Evolutionary conservation across 805 yeast genomes (phyloP), one percentile per base, ranked within the genome.

Genomic region (Kazachstania kunashirensis): DNA sequence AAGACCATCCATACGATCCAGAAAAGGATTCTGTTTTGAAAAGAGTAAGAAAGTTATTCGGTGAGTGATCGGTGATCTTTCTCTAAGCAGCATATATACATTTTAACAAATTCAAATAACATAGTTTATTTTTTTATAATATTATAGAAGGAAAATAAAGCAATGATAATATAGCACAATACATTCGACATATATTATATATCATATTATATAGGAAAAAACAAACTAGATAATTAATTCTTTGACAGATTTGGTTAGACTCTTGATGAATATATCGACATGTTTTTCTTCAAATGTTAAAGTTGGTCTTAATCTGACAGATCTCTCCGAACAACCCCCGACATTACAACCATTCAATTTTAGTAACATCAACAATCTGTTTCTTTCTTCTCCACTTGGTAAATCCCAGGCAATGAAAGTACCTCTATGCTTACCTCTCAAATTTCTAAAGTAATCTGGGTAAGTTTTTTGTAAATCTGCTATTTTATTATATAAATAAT

Each of bases 1-100:
- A 92, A 67, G 98, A 92, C 56, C 97, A 92, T 60, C 97, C 98
- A 16, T 92, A 92, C 60, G 94, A 92, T 60, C 98, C 98, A 15
- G 97, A 89, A 60, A 92, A 89, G 75, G 98, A 92, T 62, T 81
- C 95, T 15, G 86, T 92, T 28, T 71, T 92, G 62, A 79, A 89
- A 64, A 82, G 95, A 59, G 98, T 92, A 24, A 81, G 95, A 68
- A 78, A 95, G 58, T 66, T 92, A 45, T 88, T 89, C 66, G 97
- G 98, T 31, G 97, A 92, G 65, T 85, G 68, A 46, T 14, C 30
- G n/a, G n/a, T n/a, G n/a, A n/a, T n/a, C n/a, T n/a, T n/a, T n/a
- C n/a, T n/a, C n/a, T n/a, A n/a, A n/a, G n/a, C n/a, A n/a, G n/a
- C n/a, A n/a, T n/a, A n/a, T n/a, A n/a, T n/a, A n/a, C n/a, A n/a